Percentiles rank a stretch among this genome's conserved stretches.
These are phyloP conservation scores for Vitis hybrid DNA, from an alignment of 177 flowering plant species.

Conservation along the genomic window DNA sequence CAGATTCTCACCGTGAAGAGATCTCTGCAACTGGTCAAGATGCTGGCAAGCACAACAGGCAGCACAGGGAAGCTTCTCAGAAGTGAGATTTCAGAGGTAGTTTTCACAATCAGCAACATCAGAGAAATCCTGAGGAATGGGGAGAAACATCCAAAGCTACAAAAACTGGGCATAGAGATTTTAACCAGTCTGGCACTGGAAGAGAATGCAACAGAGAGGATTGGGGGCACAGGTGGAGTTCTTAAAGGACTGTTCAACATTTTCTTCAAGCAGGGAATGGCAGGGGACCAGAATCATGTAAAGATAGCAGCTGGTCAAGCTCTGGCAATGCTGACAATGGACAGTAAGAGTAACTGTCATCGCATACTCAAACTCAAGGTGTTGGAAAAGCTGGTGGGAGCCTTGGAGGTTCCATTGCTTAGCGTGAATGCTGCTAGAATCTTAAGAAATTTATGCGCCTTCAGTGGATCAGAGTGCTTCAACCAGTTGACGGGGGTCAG, in stretches of 20 bases:
- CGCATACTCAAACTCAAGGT: slow-evolving; percentile 48
- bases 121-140: slow-evolving; percentile 72
- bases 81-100: slow-evolving; percentile 71
- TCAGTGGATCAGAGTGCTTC: slow-evolving; percentile 52
- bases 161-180: slow-evolving; percentile 68
- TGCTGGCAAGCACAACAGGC: slow-evolving; percentile 82
- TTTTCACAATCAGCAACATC: slow-evolving; percentile 85
- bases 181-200: slow-evolving; percentile 71
- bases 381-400: slow-evolving; percentile 42
- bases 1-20: slow-evolving; percentile 58
- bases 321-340: slow-evolving; percentile 72
- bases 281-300: slow-evolving; percentile 34
- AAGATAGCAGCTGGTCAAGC: slow-evolving; percentile 82
- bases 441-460: slow-evolving; percentile 64
- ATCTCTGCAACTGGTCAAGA: slow-evolving; percentile 72
- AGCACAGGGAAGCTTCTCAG: slow-evolving; percentile 68
- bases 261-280: slow-evolving; percentile 44
- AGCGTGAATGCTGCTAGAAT: slow-evolving; percentile 69
- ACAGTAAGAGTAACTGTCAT: slow-evolving; percentile 57
- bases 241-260: slow-evolving; percentile 57
- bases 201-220: slow-evolving; percentile 81
- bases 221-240: slow-evolving; percentile 84
- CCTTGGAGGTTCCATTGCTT: slow-evolving; percentile 49
- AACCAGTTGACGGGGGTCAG: slow-evolving; percentile 38
- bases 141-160: slow-evolving; percentile 55